Evolutionary conservation across 2,329 filamentous ascomycete species (phyloP).

Genomic region (Aspergillus alliaceus): DNA sequence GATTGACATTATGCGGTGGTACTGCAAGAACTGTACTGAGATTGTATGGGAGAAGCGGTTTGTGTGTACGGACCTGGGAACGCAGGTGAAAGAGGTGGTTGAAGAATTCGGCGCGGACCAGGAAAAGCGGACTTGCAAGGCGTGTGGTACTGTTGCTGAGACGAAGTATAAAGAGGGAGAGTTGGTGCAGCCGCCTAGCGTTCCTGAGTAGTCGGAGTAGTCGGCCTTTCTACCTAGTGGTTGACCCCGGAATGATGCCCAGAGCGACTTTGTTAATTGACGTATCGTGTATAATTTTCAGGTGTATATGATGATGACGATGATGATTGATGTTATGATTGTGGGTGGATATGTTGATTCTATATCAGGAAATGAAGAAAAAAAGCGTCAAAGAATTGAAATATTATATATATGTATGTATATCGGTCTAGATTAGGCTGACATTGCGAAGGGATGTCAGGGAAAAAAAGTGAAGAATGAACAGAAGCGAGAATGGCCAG

Average conservation of each 20-base stretch:
- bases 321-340: background rate
- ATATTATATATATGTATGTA: background rate
- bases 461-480: constrained; percentile 6
- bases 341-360: too few species aligned
- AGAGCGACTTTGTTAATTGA: background rate
- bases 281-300: background rate
- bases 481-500: constrained; percentile 6
- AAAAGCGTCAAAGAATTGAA: too few species aligned
- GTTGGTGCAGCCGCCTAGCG: constrained; percentile 42
- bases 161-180: constrained; percentile 41
- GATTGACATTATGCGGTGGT: constrained; percentile 84
- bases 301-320: background rate
- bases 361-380: too few species aligned
- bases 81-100: constrained; percentile 91
- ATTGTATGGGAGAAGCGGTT: constrained; percentile 85
- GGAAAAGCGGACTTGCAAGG: constrained; percentile 70
- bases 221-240: background rate
- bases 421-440: background rate
- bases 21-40: constrained; percentile 70
- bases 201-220: constrained; percentile 36
- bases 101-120: constrained; percentile 73
- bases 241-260: background rate
- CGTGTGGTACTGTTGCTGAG: constrained; percentile 75
- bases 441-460: constrained; percentile 8
- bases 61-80: constrained; percentile 85